Conservation (phyloP, 1,284 basidiomycete species). For the Cryptococcus sp. region DNA sequence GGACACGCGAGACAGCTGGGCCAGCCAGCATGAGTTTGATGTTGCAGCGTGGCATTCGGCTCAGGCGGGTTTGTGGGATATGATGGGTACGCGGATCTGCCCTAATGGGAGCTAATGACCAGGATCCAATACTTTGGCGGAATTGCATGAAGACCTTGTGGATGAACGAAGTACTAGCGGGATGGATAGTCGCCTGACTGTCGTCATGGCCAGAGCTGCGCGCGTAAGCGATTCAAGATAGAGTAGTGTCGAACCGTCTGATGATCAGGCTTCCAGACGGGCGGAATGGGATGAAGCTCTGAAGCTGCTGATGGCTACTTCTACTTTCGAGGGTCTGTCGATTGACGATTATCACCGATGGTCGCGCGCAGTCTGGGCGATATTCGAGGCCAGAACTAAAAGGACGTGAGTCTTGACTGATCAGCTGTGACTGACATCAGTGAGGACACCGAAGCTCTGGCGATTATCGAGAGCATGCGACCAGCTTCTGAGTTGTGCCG, state of each 20-base stretch:
- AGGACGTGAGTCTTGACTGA: constrained; percentile 17
- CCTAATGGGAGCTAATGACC: not conserved
- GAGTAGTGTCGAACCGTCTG: constrained; percentile 3
- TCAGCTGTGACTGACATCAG: constrained; percentile 8
- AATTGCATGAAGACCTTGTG: constrained; percentile 36
- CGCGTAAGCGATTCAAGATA: constrained; percentile 20
- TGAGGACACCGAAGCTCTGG: constrained; percentile 13
- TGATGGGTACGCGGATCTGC: constrained; percentile 26
- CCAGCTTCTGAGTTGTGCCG: constrained; percentile 6
- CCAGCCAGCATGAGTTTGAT: constrained; percentile 18
- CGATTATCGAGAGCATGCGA: constrained; percentile 15
- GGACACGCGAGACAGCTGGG: constrained; percentile 10
- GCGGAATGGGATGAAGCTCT: constrained; percentile 32
- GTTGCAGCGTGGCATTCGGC: constrained; percentile 34
- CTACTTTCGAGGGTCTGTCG: constrained; percentile 16
- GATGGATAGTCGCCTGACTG: constrained; percentile 20
- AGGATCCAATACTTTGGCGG: constrained; percentile 31
- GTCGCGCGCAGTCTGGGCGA: constrained; percentile 31
- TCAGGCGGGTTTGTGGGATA: constrained; percentile 35
- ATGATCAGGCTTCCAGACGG: constrained; percentile 15
- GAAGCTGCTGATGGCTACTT: constrained; percentile 23
- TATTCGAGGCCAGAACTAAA: constrained; percentile 24
- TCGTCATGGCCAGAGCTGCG: constrained; percentile 22
- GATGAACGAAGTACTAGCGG: constrained; percentile 7
- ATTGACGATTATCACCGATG: constrained; percentile 33